Evolutionary conservation across 1,284 basidiomycete genomes (phyloP).

Genomic region (Heterobasidion annosum): DNA sequence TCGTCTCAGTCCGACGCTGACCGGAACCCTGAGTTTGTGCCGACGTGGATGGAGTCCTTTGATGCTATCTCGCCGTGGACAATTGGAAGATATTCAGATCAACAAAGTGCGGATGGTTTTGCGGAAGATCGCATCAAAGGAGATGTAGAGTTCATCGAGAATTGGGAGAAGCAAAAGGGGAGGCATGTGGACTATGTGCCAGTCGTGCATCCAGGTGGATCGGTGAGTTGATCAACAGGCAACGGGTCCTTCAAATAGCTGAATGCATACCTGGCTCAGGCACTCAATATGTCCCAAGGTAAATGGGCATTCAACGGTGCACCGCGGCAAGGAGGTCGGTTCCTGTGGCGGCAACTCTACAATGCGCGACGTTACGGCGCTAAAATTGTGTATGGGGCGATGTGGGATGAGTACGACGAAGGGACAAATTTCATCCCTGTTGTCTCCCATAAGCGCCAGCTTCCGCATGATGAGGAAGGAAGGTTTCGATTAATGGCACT

Average conservation of each 20-base stretch:
- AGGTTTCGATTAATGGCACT: constrained; percentile 58
- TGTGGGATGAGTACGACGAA: constrained; percentile 86
- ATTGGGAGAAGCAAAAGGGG: constrained; percentile 29
- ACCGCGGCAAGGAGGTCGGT: constrained; percentile 57
- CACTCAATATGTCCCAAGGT: constrained; percentile 56
- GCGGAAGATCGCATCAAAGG: constrained; percentile 49
- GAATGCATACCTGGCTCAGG: constrained; percentile 26
- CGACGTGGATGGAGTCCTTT: constrained; percentile 61
- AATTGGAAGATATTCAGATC: constrained; percentile 51
- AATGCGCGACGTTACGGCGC: constrained; percentile 54
- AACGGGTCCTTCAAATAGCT: neutral
- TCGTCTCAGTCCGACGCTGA: constrained; percentile 59
- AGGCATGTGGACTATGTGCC: constrained; percentile 47
- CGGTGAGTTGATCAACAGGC: constrained; percentile 34
- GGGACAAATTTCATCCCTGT: constrained; percentile 70
- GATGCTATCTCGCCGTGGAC: constrained; percentile 76
- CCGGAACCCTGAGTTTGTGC: constrained; percentile 48
- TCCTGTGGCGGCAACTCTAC: constrained; percentile 67
- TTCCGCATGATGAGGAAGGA: constrained; percentile 48
- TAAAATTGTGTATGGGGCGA: constrained; percentile 65
- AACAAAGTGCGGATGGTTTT: constrained; percentile 50
- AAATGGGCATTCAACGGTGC: constrained; percentile 62
- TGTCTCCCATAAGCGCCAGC: constrained; percentile 42
- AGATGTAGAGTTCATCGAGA: constrained; percentile 50
- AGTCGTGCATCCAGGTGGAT: constrained; percentile 66